These are phyloP conservation scores for Themeda triandra DNA, from an alignment of 176 grass and related monocot genomes.

Conservation along the genomic window DNA sequence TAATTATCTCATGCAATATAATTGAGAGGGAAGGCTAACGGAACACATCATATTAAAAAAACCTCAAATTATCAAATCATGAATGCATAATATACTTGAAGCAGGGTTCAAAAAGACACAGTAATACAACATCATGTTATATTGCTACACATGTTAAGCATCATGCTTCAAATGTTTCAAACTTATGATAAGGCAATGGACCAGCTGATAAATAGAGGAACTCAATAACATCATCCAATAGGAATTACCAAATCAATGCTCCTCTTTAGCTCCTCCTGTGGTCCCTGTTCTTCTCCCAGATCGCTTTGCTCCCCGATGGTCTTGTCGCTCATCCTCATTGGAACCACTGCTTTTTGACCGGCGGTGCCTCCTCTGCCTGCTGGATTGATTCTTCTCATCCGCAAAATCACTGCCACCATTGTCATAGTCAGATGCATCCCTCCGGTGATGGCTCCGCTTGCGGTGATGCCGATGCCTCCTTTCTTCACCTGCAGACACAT, in stretches of 20 bases:
- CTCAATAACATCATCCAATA: too few species aligned
- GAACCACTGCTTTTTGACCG: too few species aligned
- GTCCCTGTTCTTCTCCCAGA: too few species aligned
- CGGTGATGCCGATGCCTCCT: constrained; percentile 24
- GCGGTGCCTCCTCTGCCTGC: too few species aligned
- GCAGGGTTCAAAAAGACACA: background rate
- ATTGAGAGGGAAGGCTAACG: background rate
- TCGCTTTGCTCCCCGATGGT: too few species aligned
- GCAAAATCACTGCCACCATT: constrained; percentile 13
- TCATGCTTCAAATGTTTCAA: too few species aligned
- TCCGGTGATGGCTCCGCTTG: constrained; percentile 43
- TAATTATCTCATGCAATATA: background rate
- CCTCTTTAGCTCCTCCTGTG: too few species aligned
- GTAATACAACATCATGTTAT: constrained; percentile 6
- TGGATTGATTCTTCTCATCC: constrained; percentile 37
- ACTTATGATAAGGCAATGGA: too few species aligned
- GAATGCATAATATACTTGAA: background rate
- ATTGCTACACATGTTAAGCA: too few species aligned
- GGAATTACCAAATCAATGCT: too few species aligned
- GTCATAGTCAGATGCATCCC: constrained; percentile 43
- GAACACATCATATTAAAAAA: background rate
- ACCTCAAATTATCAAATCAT: background rate
- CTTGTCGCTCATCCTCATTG: too few species aligned
- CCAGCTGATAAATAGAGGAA: too few species aligned
- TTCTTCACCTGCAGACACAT: constrained; percentile 42